Evolutionary conservation across 1,284 basidiomycete species (phyloP).

Genomic region (Leccinum griseonigrum): DNA sequence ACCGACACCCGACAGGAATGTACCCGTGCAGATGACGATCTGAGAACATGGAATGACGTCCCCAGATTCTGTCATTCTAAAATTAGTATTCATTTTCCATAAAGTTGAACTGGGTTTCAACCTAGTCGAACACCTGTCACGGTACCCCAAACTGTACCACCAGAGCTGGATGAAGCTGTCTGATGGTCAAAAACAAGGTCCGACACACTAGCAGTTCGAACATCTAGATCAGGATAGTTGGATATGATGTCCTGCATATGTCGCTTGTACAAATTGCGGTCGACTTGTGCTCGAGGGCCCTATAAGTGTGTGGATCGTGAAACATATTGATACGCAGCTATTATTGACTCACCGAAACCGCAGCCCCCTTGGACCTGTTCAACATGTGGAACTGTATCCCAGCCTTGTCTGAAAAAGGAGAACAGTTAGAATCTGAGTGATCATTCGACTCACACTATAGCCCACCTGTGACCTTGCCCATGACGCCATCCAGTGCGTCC

Average conservation of each 20-base stretch:
- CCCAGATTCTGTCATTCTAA: slow-evolving; percentile 57
- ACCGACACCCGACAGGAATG: slow-evolving; percentile 88
- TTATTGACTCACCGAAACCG: slow-evolving; percentile 68
- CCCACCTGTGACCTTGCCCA: slow-evolving; percentile 71
- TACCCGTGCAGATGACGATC: slow-evolving; percentile 87
- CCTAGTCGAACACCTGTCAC: slow-evolving; percentile 72
- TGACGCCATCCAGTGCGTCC: slow-evolving; percentile 83
- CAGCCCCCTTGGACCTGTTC: slow-evolving; percentile 83
- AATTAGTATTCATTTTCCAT: slow-evolving; percentile 2
- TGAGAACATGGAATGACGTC: slow-evolving; percentile 75
- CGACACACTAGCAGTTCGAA: slow-evolving; percentile 74
- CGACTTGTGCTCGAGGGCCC: slow-evolving; percentile 90
- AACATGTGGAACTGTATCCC: slow-evolving; percentile 87
- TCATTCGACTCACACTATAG: neutral
- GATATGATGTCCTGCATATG: slow-evolving; percentile 74
- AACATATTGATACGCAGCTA: neutral
- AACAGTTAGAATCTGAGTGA: neutral
- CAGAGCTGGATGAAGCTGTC: slow-evolving; percentile 28
- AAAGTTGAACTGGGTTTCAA: slow-evolving; percentile 29
- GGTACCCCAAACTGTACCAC: slow-evolving; percentile 40
- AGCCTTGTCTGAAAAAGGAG: slow-evolving; percentile 64
- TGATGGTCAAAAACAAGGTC: slow-evolving; percentile 70
- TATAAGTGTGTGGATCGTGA: slow-evolving; percentile 27
- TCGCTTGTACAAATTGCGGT: slow-evolving; percentile 77
- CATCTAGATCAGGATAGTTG: slow-evolving; percentile 65